Base-by-base conservation (phyloP, 1,284 basidiomycete genomes). In the Ustilago esculenta region DNA sequence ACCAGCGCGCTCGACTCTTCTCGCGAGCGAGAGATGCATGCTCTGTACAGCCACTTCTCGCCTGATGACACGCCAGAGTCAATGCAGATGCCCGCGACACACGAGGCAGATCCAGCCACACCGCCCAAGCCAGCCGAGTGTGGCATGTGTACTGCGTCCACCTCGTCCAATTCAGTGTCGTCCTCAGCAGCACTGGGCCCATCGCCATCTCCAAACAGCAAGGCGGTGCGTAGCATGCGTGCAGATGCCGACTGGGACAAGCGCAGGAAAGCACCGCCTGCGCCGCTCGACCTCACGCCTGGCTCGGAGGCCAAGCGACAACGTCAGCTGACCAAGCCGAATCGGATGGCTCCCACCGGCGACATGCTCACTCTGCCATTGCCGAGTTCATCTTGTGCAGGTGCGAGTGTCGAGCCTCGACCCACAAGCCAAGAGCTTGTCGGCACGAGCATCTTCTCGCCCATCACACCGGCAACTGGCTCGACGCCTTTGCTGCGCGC, bases 221-320 rank as follows among this genome's bases (percentile, higher is more conserved):
- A 52, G 20, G 40, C 39, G 29, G 18, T 65, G 15, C 46, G 57
- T 3, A 67, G 73, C 46, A 75, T 75, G 73, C 35, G 53, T 21
- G 58, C 58, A 6, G 37, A 57, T 37, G 63, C 73, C 5, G 59
- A 45, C 23, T 75, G 70, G 70, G 51, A 65, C 7, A 68, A 65
- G 36, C 48, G 71, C n/a, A 71, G 46, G 21, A 60, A 72, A 36
- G 56, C 60, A 3, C 73, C 73, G 12, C 73, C 73, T 3, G 46
- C 72, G 34, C 66, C 73, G 5, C 56, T 75, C 32, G 35, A 51
- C 33, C 32, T 72, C 37, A 61, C 65, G 10, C 49, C 57, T 8
- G 34, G 45, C 11, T 53, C 61, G 14, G 54, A 65, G 37, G 54
- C 54, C 4, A 57, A 49, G 29, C 49, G 42, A 37, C 49, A 65